Evolutionary conservation across 1,284 basidiomycete genomes (phyloP).

Genomic region (Papiliotrema flavescens): DNA sequence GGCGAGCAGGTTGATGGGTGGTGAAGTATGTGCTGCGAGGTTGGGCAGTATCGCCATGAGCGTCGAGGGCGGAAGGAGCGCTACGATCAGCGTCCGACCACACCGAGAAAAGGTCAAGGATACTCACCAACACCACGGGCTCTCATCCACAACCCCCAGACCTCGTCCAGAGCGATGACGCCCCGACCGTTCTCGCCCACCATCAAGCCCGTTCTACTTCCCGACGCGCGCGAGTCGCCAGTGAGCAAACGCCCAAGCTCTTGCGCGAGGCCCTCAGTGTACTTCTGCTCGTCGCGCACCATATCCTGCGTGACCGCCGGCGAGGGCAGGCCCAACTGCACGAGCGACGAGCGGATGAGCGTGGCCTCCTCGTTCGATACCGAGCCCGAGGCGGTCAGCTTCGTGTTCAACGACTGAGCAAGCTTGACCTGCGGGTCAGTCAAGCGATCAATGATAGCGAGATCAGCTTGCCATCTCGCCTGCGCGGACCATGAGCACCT

Average conservation of each 20-base stretch:
- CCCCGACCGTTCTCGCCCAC: slow-evolving; percentile 52
- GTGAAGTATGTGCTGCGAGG: slow-evolving; percentile 64
- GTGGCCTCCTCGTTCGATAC: slow-evolving; percentile 68
- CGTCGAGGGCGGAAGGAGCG: slow-evolving; percentile 82
- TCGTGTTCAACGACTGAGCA: slow-evolving; percentile 81
- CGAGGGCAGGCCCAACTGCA: slow-evolving; percentile 70
- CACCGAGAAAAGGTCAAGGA: neutral
- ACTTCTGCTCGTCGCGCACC: slow-evolving; percentile 75
- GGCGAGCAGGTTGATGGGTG: slow-evolving; percentile 63
- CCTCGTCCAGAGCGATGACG: slow-evolving; percentile 84
- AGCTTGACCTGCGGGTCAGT: slow-evolving; percentile 54
- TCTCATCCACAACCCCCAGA: slow-evolving; percentile 97
- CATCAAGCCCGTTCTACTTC: slow-evolving; percentile 35
- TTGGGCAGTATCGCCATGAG: slow-evolving; percentile 69
- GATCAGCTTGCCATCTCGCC: slow-evolving; percentile 71
- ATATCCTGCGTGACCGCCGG: slow-evolving; percentile 85
- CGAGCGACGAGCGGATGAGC: slow-evolving; percentile 81
- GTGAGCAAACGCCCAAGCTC: slow-evolving; percentile 73
- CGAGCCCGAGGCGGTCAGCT: slow-evolving; percentile 58
- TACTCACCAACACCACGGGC: slow-evolving; percentile 83
- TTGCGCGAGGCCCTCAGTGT: slow-evolving; percentile 74
- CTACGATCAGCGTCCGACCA: slow-evolving; percentile 45
- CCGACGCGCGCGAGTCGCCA: slow-evolving; percentile 23
- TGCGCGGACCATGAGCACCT: slow-evolving; percentile 86
- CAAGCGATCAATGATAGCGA: neutral